These are phyloP conservation scores for Pelargonium cotyledonis DNA, from an alignment of 441 rosid species.

Conservation along the genomic window DNA sequence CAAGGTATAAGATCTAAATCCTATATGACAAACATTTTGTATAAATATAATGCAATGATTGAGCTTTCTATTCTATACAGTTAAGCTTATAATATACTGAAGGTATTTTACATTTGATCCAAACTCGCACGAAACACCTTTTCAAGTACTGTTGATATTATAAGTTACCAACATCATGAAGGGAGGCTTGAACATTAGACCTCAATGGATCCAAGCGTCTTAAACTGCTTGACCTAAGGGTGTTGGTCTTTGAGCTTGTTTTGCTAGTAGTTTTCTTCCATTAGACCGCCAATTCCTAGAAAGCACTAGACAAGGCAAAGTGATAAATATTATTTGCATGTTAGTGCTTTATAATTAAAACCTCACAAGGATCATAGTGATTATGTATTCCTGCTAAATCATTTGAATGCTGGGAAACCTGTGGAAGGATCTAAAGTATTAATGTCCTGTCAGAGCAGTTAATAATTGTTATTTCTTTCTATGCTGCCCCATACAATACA, in stretches of 20 bases:
- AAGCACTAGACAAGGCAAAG: background rate
- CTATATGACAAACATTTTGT: background rate
- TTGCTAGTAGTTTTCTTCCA: background rate
- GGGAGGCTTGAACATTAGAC: too few species aligned
- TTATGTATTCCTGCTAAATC: constrained; percentile 8
- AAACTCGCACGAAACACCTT: background rate
- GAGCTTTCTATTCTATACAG: background rate
- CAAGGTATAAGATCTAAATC: background rate
- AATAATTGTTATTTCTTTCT: constrained; percentile 16
- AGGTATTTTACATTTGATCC: background rate
- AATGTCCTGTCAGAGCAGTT: constrained; percentile 1
- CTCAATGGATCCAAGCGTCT: too few species aligned
- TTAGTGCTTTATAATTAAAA: background rate
- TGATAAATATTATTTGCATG: background rate
- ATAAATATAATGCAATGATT: background rate
- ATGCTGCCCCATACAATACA: constrained; percentile 8
- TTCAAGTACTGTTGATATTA: background rate
- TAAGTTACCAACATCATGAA: too few species aligned
- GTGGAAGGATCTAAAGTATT: constrained; percentile 4
- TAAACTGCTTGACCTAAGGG: too few species aligned
- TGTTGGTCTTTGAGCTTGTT: background rate
- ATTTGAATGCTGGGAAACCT: background rate
- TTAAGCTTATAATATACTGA: background rate
- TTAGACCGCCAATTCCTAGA: background rate
- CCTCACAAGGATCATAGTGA: background rate